Base-by-base conservation (phyloP, 306 rosid species). In the Echinosophora koreensis region DNA sequence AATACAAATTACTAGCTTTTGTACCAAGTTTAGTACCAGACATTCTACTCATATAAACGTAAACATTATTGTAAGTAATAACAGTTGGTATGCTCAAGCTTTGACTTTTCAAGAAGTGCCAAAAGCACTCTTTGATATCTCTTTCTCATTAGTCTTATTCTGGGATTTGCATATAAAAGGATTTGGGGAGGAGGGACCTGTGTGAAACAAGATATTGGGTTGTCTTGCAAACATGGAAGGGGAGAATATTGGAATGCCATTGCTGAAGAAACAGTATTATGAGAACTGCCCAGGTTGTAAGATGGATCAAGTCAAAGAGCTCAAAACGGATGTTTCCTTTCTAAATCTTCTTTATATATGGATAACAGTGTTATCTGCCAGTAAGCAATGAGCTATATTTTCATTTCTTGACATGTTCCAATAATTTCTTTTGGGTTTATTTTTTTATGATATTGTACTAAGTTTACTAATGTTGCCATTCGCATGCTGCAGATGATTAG, bases 221-320 rank as follows among this genome's bases (percentile, higher is more conserved):
- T 46, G 32, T 78, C 3, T 5, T 18, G 6, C 64, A 46, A 76
- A 38, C 44, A 92, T 92, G 97, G 90, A 77, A 68, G 87, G 35
- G 47, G 86, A 54, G 66, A 37, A 5, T 3, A 16, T 30, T 28
- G 71, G 63, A 49, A 60, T 83, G 73, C 66, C 89, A 12, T 71
- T 91, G 76, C 54, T 88, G 88, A 84, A 65, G 84, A 87, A 87
- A 52, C 62, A 73, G 8, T 78, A 93, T 56, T 46, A 84, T 69
- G 90, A 90, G 32, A 67, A 86, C 52, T 93, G 98, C 46, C 97
- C 97, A 3, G 98, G 97, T n/a, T 93, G 97, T 66, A 87, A 86
- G 80, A 84, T 87, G 32, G 93, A 93, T 37, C 77, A 66, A 70
- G 60, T 69, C 18, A 91, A 88, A 13, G 91, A 78, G 38, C 12